A percentile compares a stretch with the other conserved stretches of the same genome.
Conservation (phyloP, 129 eudicot genomes). For the Arctium minus region DNA sequence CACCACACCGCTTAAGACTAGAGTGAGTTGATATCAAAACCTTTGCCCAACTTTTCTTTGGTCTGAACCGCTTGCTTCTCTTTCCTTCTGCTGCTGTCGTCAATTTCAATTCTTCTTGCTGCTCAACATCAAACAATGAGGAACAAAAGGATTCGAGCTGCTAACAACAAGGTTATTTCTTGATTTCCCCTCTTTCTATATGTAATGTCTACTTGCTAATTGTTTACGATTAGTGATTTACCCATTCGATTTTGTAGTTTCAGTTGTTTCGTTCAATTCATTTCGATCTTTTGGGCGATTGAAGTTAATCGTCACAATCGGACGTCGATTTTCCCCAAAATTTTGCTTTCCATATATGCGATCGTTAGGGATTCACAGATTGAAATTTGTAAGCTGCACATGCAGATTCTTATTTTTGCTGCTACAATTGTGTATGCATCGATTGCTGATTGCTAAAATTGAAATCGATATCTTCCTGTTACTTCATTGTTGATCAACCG, state of each 20-base stretch:
- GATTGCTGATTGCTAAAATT: neutral
- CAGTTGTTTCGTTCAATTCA: neutral
- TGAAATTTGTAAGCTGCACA: neutral
- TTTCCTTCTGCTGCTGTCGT: neutral
- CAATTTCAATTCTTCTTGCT: neutral
- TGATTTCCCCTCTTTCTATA: neutral
- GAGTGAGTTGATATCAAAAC: neutral
- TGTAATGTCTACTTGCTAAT: neutral
- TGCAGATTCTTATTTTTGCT: neutral
- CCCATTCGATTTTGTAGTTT: neutral
- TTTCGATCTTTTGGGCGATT: neutral
- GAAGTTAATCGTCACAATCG: neutral
- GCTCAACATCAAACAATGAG: neutral
- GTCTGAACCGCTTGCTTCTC: neutral
- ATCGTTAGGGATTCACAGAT: neutral
- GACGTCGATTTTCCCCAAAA: neutral
- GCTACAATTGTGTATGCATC: neutral
- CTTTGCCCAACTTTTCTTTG: neutral
- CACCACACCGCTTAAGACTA: neutral
- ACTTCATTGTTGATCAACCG: neutral
- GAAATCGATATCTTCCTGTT: neutral
- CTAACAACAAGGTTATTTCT: neutral
- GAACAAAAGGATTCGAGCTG: neutral
- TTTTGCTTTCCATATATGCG: neutral
- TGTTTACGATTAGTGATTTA: neutral